Evolutionary conservation across 2,329 filamentous ascomycete species (phyloP), one percentile per base, ranked within the genome.

Genomic region (Fusarium penzigii): DNA sequence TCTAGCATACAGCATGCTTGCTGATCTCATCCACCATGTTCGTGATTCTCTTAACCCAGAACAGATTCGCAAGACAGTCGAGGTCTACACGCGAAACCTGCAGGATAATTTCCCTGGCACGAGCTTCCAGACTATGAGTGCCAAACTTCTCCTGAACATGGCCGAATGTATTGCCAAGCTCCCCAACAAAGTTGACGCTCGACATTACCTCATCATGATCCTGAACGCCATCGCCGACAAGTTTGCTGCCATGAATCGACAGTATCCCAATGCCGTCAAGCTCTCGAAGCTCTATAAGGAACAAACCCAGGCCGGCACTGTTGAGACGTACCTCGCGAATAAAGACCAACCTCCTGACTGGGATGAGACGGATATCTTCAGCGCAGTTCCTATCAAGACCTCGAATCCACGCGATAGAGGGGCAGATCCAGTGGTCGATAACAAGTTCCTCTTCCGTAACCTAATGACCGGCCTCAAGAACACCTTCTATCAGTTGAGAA

Each of bases 111-210:
- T 96, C 57, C 95, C 94, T 0, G 95, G 95, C 9, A 97, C 95
- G 0, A 99, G 93, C 71, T 99, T 99, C 68, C 95, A 99, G 72
- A 99, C 94, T 0, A 99, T 99, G 94, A 97, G 94, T 64, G 95
- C 94, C 0, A 99, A 97, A 71, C 78, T 99, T 3, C 78, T 99
- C 1, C 78, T 99, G 12, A 99, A 99, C 70, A 95, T 99, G 91
- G 94, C 93, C 0, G 95, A 99, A 66, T 96, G 91, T 69, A 99
- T 99, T 66, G 90, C 92, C 1, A 96, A 93, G 70, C 82, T 99
- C 63, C 88, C 89, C 17, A 90, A 96, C 68, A 99, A 97, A 75
- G 85, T 88, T 41, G 93, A 99, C 70, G 94, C 94, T 20, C 87
- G 95, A 6, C 92, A 97, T 70, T 96, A 96, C 69, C 77, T 99